phyloP scores from a whole-genome alignment of 2,329 filamentous ascomycete genomes.

The Fusarium liriodendri region DNA sequence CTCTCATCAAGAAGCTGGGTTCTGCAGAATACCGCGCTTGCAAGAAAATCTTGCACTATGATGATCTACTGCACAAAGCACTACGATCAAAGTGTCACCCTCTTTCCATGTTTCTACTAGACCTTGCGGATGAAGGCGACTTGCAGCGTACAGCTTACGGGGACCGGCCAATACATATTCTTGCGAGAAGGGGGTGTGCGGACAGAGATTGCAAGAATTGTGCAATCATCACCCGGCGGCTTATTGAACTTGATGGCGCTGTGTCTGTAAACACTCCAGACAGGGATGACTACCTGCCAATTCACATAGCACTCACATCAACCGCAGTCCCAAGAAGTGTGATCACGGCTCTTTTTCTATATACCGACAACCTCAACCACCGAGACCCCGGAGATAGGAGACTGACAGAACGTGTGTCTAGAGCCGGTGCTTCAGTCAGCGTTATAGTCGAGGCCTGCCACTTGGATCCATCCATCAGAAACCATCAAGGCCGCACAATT shows the following conservation, averaged over 20 bases:
- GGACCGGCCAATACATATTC: neutral
- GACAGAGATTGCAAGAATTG: neutral
- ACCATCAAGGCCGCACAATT: neutral
- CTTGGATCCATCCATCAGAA: neutral
- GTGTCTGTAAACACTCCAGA: accelerated
- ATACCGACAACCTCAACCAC: neutral
- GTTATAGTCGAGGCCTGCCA: neutral
- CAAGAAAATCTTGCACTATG: accelerated
- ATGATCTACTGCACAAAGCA: neutral
- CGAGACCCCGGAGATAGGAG: neutral
- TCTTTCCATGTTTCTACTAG: neutral
- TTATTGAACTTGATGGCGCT: neutral
- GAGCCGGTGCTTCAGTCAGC: too few species aligned
- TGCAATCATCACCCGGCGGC: accelerated
- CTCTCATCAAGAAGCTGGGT: too few species aligned
- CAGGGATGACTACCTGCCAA: accelerated
- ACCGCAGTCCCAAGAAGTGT: too few species aligned
- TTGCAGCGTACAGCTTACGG: neutral
- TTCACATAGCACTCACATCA: neutral
- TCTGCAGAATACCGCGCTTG: neutral
- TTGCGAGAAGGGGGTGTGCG: neutral
- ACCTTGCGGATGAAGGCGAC: neutral
- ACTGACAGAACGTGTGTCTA: too few species aligned
- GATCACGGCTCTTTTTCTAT: neutral
- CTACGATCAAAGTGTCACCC: neutral